Evolutionary conservation across 352 stramenopile species (phyloP).

Genomic region (Phytophthora pini): DNA sequence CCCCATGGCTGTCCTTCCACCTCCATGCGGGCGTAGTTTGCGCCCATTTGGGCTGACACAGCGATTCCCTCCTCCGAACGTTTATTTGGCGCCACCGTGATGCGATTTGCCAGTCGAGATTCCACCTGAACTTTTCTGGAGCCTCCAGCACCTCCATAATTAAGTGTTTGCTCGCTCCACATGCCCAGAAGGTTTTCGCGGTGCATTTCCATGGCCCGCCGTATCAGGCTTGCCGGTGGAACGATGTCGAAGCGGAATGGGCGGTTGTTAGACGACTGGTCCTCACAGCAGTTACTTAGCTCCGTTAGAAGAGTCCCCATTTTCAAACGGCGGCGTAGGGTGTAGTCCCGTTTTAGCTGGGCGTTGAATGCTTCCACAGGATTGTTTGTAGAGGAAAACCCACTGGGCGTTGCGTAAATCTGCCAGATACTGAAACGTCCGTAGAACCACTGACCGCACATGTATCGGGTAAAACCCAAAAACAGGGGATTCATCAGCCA

Average conservation of each 20-base stretch:
- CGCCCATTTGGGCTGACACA: slow-evolving; percentile 4
- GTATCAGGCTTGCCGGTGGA: not conserved
- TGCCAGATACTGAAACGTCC: slow-evolving; percentile 19
- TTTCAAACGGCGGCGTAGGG: slow-evolving; percentile 8
- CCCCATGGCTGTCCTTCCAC: not conserved
- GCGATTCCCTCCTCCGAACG: not conserved
- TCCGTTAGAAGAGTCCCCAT: slow-evolving; percentile 8
- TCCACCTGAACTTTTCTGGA: no score
- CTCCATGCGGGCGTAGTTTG: slow-evolving; percentile 11
- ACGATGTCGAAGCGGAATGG: not conserved
- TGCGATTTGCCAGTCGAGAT: no score
- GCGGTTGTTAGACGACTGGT: not conserved
- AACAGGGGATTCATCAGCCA: no score
- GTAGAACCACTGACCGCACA: slow-evolving; percentile 9
- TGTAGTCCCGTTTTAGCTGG: slow-evolving; percentile 28
- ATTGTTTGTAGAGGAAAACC: slow-evolving; percentile 24
- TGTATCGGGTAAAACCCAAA: not conserved
- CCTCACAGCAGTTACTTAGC: slow-evolving; percentile 1
- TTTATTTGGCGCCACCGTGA: not conserved
- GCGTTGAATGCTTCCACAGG: slow-evolving; percentile 29
- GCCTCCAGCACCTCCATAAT: no score
- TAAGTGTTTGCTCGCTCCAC: no score
- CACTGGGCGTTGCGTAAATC: slow-evolving; percentile 8
- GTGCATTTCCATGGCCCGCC: not conserved
- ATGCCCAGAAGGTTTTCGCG: no score